A percentile compares a stretch with the other conserved stretches of the same genome.
phyloP scores from a whole-genome alignment of 176 grass and related monocot genomes.

The Eleusine coracana region DNA sequence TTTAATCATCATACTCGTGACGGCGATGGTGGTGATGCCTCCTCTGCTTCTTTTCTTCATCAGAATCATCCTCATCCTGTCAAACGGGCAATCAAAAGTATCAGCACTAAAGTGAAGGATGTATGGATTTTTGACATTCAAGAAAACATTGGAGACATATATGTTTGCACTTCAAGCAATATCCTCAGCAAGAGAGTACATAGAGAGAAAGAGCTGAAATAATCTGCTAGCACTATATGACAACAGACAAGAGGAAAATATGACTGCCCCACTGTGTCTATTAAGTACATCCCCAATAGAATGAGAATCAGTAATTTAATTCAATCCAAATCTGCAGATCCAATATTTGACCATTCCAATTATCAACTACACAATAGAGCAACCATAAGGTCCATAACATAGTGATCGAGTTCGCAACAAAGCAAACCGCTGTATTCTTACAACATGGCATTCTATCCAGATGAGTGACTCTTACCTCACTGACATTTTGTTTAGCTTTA shows the following conservation, averaged over 20 bases:
- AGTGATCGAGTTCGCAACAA: background rate
- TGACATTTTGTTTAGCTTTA: background rate
- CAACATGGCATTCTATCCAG: background rate
- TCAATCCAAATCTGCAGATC: background rate
- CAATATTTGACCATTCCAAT: background rate
- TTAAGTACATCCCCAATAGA: background rate
- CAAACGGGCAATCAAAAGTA: background rate
- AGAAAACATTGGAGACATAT: background rate
- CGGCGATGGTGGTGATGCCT: conserved; percentile 60
- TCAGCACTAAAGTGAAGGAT: background rate
- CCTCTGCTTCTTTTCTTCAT: conserved; percentile 65
- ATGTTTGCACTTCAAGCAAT: background rate
- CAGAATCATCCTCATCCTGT: conserved; percentile 51
- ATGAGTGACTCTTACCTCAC: background rate
- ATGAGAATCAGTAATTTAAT: background rate
- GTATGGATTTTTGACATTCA: background rate
- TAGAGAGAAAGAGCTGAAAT: background rate
- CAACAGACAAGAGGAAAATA: background rate
- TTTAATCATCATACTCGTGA: conserved; percentile 53
- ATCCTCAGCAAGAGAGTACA: background rate
- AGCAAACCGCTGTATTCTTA: background rate
- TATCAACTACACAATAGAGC: background rate
- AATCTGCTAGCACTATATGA: conserved; percentile 11
- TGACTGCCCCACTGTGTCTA: background rate
- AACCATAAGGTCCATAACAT: background rate